Evolutionary conservation across 2,329 filamentous ascomycete species (phyloP).

Genomic region (Xylaria sp.): DNA sequence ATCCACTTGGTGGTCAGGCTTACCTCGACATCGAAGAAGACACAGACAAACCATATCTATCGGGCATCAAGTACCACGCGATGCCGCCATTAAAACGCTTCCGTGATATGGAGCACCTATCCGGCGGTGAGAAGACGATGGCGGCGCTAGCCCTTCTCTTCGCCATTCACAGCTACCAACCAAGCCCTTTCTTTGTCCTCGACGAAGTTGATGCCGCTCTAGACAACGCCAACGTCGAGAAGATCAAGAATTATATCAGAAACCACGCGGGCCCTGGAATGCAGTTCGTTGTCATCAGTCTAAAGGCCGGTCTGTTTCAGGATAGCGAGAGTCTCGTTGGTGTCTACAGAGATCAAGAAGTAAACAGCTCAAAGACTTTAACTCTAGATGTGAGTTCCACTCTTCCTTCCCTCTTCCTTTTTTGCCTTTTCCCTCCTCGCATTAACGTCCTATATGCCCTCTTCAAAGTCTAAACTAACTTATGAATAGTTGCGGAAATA

Average conservation of each 20-base stretch:
- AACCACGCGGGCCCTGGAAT: conserved; percentile 96
- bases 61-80: conserved; percentile 96
- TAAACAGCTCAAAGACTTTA: conserved; percentile 90
- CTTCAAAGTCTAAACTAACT: conserved; percentile 38
- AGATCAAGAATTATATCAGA: conserved; percentile 95
- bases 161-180: conserved; percentile 95
- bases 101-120: conserved; percentile 98
- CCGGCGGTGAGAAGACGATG: conserved; percentile 98
- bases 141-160: conserved; percentile 95
- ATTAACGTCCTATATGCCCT: neutral
- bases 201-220: conserved; percentile 98
- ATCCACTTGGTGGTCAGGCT: conserved; percentile 87
- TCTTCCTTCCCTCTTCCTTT: neutral
- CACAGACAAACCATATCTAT: conserved; percentile 94
- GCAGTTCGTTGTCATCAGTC: conserved; percentile 98
- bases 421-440: neutral
- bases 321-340: conserved; percentile 95
- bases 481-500: conserved; percentile 47
- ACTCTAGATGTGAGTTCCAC: conserved; percentile 87
- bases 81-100: conserved; percentile 99
- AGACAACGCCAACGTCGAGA: conserved; percentile 97
- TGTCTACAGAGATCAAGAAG: conserved; percentile 93
- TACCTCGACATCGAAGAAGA: conserved; percentile 95
- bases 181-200: conserved; percentile 95
- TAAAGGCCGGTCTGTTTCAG: conserved; percentile 96